Evolutionary conservation across 148 eudicot species (phyloP).

Genomic region (Camellia japonica): DNA sequence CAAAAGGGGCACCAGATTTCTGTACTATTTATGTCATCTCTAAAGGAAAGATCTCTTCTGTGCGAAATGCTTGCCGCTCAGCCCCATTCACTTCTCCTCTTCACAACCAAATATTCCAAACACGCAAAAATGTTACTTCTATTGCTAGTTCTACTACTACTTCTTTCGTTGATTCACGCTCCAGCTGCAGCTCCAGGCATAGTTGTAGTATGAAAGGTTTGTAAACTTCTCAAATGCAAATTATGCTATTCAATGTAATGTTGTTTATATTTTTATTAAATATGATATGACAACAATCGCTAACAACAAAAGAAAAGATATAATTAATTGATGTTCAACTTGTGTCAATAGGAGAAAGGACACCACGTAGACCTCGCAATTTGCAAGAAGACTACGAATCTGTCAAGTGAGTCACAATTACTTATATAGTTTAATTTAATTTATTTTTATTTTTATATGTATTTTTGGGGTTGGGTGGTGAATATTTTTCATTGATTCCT

Average conservation of each 20-base stretch:
- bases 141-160: neutral
- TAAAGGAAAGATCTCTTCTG: slow-evolving; percentile 67
- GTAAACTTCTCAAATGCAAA: neutral
- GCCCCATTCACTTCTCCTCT: slow-evolving; percentile 74
- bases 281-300: neutral
- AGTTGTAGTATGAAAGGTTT: slow-evolving; percentile 12
- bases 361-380: slow-evolving; percentile 18
- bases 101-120: slow-evolving; percentile 36
- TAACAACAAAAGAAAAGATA: neutral
- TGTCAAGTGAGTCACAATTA: slow-evolving; percentile 27
- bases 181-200: neutral
- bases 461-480: neutral
- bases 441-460: neutral
- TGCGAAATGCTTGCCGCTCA: slow-evolving; percentile 57
- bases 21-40: slow-evolving; percentile 83
- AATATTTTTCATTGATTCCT: neutral
- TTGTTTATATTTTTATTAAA: neutral
- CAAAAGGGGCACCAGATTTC: slow-evolving; percentile 78
- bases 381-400: slow-evolving; percentile 37
- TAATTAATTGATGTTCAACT: neutral
- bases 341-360: slow-evolving; percentile 41
- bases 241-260: too few species aligned
- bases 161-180: slow-evolving; percentile 16
- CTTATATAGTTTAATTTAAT: neutral
- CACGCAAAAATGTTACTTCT: slow-evolving; percentile 19